Conservation (phyloP, 148 eudicot genomes). For the Rhododendron mucronatum region DNA sequence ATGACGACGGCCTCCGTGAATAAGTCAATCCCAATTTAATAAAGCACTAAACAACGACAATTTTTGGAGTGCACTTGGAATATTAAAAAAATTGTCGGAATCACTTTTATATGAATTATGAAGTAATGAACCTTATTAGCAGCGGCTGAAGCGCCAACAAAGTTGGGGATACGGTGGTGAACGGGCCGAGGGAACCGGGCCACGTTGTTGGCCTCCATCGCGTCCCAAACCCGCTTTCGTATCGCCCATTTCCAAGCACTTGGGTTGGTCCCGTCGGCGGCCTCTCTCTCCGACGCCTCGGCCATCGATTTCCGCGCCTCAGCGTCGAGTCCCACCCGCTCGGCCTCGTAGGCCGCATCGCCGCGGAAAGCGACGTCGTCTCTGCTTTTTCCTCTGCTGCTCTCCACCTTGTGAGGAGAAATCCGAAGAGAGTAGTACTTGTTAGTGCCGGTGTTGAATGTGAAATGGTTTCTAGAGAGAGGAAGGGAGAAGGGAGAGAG, state of each 20-base stretch:
- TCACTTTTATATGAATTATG: too few relatives aligned
- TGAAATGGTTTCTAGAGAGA: background rate
- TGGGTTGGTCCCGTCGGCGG: slow-evolving; percentile 39
- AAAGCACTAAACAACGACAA: too few relatives aligned
- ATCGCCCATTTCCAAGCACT: slow-evolving; percentile 92
- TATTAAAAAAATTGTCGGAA: too few relatives aligned
- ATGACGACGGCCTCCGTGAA: too few relatives aligned
- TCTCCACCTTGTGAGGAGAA: slow-evolving; percentile 23
- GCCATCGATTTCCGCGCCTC: slow-evolving; percentile 66
- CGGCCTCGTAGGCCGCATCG: slow-evolving; percentile 65
- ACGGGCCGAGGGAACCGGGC: slow-evolving; percentile 92
- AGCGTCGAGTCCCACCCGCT: slow-evolving; percentile 63
- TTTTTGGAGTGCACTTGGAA: too few relatives aligned
- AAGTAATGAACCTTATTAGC: slow-evolving; percentile 44
- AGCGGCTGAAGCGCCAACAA: slow-evolving; percentile 57
- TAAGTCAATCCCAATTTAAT: too few relatives aligned
- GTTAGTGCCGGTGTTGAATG: background rate
- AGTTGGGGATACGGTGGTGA: slow-evolving; percentile 92
- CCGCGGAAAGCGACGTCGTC: slow-evolving; percentile 35
- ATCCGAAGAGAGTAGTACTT: background rate
- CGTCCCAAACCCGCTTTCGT: slow-evolving; percentile 81
- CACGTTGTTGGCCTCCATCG: slow-evolving; percentile 68
- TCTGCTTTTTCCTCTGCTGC: background rate
- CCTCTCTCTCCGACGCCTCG: slow-evolving; percentile 39
- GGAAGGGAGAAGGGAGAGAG: background rate